Percentiles rank a stretch among this genome's conserved stretches.
These are phyloP conservation scores for Leptodermis oblonga DNA, from an alignment of 257 asterid genomes.

Conservation along the genomic window DNA sequence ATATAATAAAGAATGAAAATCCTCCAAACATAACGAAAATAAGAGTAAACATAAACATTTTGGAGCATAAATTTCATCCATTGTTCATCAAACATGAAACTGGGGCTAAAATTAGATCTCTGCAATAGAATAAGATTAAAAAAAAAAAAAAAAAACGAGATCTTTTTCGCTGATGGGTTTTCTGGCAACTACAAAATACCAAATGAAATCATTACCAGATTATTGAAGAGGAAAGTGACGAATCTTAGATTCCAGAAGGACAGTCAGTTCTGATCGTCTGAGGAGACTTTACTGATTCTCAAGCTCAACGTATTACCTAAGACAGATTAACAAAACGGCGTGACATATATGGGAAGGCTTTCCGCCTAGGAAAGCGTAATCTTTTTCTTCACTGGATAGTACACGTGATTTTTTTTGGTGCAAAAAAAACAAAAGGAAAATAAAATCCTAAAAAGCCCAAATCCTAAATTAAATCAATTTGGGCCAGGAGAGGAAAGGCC, in stretches of 20 bases:
- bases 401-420: too few species aligned
- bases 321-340: not conserved
- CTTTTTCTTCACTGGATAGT: too few species aligned
- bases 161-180: not conserved
- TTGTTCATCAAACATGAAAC: too few species aligned
- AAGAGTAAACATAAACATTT: too few species aligned
- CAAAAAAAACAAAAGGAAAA: too few species aligned
- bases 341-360: not conserved
- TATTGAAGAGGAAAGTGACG: slow-evolving; percentile 2
- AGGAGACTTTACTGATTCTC: not conserved
- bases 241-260: not conserved
- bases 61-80: too few species aligned
- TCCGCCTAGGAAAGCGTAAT: too few species aligned
- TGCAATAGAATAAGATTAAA: not conserved
- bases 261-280: not conserved
- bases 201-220: slow-evolving; percentile 1
- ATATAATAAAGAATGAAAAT: not conserved
- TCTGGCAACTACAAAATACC: too few species aligned
- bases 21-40: too few species aligned
- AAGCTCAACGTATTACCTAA: not conserved
- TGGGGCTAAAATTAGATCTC: not conserved
- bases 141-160: not conserved
- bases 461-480: too few species aligned
- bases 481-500: too few species aligned
- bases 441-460: too few species aligned